Conservation (phyloP, 139 green algal genomes). For the Tetraselmis chui region DNA sequence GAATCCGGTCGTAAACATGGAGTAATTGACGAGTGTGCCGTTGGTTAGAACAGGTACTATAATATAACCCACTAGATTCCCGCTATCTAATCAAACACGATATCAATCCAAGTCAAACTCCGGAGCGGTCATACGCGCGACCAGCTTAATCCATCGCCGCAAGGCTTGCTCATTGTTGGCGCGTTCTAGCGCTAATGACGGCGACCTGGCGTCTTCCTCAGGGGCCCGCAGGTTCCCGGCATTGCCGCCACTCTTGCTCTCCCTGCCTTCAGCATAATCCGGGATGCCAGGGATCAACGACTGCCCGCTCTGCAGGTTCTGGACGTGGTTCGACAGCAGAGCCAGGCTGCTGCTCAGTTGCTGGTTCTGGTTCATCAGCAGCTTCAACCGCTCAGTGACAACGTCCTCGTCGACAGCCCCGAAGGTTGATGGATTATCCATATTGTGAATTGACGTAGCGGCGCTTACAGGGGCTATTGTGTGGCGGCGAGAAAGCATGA, state of each 20-base stretch:
- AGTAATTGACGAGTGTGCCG: too few species aligned
- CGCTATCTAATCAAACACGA: too few species aligned
- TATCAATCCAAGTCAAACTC: neutral
- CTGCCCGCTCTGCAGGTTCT: neutral
- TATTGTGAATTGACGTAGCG: too few species aligned
- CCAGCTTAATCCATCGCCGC: neutral
- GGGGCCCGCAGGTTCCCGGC: neutral
- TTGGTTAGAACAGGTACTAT: too few species aligned
- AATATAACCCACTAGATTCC: too few species aligned
- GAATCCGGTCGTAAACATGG: too few species aligned
- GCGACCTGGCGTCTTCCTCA: neutral
- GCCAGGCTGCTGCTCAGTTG: neutral
- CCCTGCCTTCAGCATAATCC: neutral
- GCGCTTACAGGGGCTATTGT: too few species aligned
- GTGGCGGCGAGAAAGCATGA: neutral
- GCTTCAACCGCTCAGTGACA: neutral
- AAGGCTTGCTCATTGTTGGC: neutral
- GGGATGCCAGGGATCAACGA: neutral
- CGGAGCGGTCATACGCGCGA: neutral
- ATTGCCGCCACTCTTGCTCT: too few species aligned
- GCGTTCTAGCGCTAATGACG: neutral
- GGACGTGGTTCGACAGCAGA: neutral
- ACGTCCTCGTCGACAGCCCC: neutral
- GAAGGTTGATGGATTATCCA: too few species aligned
- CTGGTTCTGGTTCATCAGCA: neutral